phyloP scores from a whole-genome alignment of 306 rosid species.

The Sophora flavescens region DNA sequence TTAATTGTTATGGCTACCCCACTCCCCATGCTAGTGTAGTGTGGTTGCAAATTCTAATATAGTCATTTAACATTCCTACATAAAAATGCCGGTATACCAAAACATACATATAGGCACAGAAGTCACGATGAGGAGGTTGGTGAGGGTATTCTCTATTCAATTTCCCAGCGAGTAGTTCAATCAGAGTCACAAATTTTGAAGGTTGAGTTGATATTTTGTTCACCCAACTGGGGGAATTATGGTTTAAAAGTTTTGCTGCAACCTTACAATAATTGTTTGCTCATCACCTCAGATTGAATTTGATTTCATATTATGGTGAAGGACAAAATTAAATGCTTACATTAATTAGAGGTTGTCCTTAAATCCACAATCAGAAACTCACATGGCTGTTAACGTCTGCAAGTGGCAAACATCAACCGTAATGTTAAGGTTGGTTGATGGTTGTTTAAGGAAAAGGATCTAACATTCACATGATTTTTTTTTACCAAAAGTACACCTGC shows the following conservation, averaged over 20 bases:
- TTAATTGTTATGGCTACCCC: no score
- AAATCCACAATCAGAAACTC: slow-evolving; percentile 10
- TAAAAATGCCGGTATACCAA: slow-evolving; percentile 30
- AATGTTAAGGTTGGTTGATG: slow-evolving; percentile 3
- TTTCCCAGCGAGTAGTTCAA: not conserved
- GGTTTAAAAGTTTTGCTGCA: slow-evolving; percentile 22
- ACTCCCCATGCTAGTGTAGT: not conserved
- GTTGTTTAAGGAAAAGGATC: slow-evolving; percentile 16
- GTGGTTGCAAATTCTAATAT: slow-evolving; percentile 16
- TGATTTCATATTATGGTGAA: slow-evolving; percentile 2
- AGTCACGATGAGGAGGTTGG: not conserved
- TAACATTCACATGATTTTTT: slow-evolving; percentile 3
- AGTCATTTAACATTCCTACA: slow-evolving; percentile 25
- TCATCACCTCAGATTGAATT: not conserved
- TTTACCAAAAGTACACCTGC: slow-evolving; percentile 26
- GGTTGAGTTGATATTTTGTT: slow-evolving; percentile 20
- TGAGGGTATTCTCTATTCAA: slow-evolving; percentile 13
- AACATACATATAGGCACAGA: slow-evolving; percentile 21
- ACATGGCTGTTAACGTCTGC: slow-evolving; percentile 16
- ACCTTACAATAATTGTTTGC: slow-evolving; percentile 7
- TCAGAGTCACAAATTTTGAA: not conserved
- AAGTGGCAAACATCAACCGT: slow-evolving; percentile 24
- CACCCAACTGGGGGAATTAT: slow-evolving; percentile 31
- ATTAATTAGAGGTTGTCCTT: slow-evolving; percentile 13
- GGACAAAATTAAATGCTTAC: not conserved